Conservation (phyloP, 2,329 filamentous ascomycete genomes). For the Byssothecium circinans region DNA sequence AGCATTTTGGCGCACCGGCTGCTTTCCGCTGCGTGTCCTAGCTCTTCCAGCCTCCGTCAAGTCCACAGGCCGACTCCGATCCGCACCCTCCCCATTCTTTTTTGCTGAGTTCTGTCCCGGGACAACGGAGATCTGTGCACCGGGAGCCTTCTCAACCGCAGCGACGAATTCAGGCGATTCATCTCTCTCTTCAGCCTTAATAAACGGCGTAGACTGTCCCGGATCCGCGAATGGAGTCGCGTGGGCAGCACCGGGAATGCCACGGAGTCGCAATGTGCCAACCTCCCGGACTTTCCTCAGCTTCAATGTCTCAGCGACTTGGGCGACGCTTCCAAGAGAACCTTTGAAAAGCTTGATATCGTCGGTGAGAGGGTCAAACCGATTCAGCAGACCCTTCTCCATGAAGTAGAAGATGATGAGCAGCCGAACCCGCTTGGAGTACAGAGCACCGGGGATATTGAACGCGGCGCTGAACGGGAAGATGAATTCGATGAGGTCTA, state of each 20-base stretch:
- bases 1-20: neutral
- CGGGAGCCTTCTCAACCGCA: neutral
- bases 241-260: neutral
- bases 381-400: neutral
- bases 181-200: neutral
- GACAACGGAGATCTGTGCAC: neutral
- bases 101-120: neutral
- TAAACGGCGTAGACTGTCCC: neutral
- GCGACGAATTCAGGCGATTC: neutral
- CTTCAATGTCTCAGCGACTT: neutral
- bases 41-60: neutral
- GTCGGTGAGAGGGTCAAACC: neutral
- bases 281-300: neutral
- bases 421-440: neutral
- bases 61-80: neutral
- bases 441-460: neutral
- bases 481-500: neutral
- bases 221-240: neutral
- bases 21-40: neutral
- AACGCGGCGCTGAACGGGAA: neutral
- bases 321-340: neutral
- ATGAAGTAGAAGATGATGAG: constrained; percentile 1
- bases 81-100: neutral
- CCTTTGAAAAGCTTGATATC: neutral
- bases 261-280: neutral